Conservation (phyloP, 495 filamentous ascomycete species). For the Penicillium crystallinum region DNA sequence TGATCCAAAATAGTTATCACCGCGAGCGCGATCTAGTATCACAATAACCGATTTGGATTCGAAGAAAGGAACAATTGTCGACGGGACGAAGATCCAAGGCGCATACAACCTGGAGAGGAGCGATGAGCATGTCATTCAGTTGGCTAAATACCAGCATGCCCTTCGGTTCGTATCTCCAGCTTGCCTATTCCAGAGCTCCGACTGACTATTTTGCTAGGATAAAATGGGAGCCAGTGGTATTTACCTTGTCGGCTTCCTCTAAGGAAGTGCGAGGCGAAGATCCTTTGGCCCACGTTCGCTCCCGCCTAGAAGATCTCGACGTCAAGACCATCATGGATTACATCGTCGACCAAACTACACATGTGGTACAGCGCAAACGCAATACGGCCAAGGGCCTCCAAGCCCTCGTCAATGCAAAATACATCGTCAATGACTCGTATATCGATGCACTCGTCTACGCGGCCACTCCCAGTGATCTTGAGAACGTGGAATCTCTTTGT, state of each 20-base stretch:
- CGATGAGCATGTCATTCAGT: conserved; percentile 57
- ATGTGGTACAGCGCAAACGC: conserved; percentile 82
- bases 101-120: conserved; percentile 46
- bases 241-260: conserved; percentile 76
- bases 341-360: conserved; percentile 65
- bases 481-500: conserved; percentile 51
- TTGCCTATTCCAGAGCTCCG: not conserved
- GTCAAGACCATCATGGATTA: conserved; percentile 78
- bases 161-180: conserved; percentile 36
- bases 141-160: conserved; percentile 57
- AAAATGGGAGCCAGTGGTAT: conserved; percentile 71
- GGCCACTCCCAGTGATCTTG: conserved; percentile 46
- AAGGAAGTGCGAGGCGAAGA: conserved; percentile 70
- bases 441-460: conserved; percentile 69
- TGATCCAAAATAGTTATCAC: conserved; percentile 32
- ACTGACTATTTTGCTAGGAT: conserved; percentile 47
- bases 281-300: conserved; percentile 53
- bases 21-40: conserved; percentile 58
- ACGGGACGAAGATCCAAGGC: conserved; percentile 62
- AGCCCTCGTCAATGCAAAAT: conserved; percentile 78
- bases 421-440: conserved; percentile 73
- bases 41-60: conserved; percentile 66
- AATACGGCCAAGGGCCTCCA: conserved; percentile 84
- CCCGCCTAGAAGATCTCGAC: conserved; percentile 71
- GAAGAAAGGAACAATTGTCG: conserved; percentile 72